Evolutionary conservation across 768 basidiomycete genomes (phyloP), one percentile per base, ranked within the genome.

Genomic region (Atractiella rhizophila): DNA sequence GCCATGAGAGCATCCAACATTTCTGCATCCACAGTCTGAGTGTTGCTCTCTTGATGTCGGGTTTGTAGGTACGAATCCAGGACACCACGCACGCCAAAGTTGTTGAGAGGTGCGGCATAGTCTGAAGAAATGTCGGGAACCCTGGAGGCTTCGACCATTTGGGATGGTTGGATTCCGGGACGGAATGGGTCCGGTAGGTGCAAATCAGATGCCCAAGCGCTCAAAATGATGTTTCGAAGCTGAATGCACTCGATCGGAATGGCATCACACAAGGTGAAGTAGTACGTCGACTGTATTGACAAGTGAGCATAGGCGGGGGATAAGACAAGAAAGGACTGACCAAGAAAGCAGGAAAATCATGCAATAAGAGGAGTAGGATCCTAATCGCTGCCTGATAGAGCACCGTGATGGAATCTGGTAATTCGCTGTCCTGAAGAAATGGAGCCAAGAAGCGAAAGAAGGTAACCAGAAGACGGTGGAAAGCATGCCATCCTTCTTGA

Each of bases 311-410:
- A 7, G 16, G 12, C 7, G 7, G 31, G n/a, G n/a, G n/a, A n/a
- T n/a, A n/a, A n/a, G n/a, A n/a, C n/a, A n/a, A n/a, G 31, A 16
- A n/a, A 12, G 12, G 4, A 62, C 86, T 83, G 58, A 76, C 81
- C 46, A 96, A 66, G 66, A 96, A 96, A 46, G 94, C 91, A 37
- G 91, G 91, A 66, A 96, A 96, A 61, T 96, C 91, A 59, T 98
- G 86, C 16, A 98, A 71, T 38, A 98, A 74, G 43, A 96, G 83
- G 35, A 98, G 69, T 35, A 98, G 71, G 24, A 98, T 68, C 27
- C 86, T 73, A 34, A 91, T 65, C 18, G 83, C 70, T 18, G 83
- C 91, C 31, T 80, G 73, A 64, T 86, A 94, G 31, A 98, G 68
- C 48, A 81, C 76, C 31, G 77, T 69, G 18, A 77, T 75, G 4